Percentiles rank a stretch among this genome's conserved stretches.
phyloP scores from a whole-genome alignment of 331 rosid species.

The Pyracantha coccinea region DNA sequence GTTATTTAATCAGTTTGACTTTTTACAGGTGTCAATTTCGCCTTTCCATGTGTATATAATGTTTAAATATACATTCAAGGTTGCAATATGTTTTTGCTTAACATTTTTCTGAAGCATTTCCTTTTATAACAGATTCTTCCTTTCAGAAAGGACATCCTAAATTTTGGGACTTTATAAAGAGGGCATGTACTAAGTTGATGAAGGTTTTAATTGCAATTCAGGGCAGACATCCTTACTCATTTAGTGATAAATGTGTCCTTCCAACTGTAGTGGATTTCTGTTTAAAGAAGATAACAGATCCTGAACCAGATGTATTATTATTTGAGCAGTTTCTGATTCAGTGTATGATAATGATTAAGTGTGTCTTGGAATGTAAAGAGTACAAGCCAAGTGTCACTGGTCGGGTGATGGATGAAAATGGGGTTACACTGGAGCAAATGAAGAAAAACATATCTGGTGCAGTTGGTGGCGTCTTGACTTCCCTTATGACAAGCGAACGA shows the following conservation, averaged over 20 bases:
- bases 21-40: not conserved
- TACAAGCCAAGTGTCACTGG: slow-evolving; percentile 83
- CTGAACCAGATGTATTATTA: slow-evolving; percentile 58
- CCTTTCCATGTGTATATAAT: not conserved
- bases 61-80: no score
- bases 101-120: not conserved
- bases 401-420: slow-evolving; percentile 86
- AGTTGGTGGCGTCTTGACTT: slow-evolving; percentile 67
- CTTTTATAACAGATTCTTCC: slow-evolving; percentile 64
- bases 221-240: slow-evolving; percentile 85
- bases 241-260: slow-evolving; percentile 82
- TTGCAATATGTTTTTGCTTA: not conserved
- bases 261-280: slow-evolving; percentile 72
- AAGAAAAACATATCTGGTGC: slow-evolving; percentile 72
- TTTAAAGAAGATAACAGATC: slow-evolving; percentile 78
- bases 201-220: slow-evolving; percentile 85
- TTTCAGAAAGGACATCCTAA: slow-evolving; percentile 61
- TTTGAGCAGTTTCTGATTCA: slow-evolving; percentile 92
- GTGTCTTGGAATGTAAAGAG: slow-evolving; percentile 86
- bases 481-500: slow-evolving; percentile 80
- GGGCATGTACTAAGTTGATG: slow-evolving; percentile 83
- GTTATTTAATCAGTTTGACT: not conserved
- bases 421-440: slow-evolving; percentile 64
- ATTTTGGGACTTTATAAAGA: slow-evolving; percentile 74
- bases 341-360: slow-evolving; percentile 91